These are phyloP conservation scores for Aureobasidium namibiae DNA, from an alignment of 2,329 filamentous ascomycete genomes.

Conservation along the genomic window DNA sequence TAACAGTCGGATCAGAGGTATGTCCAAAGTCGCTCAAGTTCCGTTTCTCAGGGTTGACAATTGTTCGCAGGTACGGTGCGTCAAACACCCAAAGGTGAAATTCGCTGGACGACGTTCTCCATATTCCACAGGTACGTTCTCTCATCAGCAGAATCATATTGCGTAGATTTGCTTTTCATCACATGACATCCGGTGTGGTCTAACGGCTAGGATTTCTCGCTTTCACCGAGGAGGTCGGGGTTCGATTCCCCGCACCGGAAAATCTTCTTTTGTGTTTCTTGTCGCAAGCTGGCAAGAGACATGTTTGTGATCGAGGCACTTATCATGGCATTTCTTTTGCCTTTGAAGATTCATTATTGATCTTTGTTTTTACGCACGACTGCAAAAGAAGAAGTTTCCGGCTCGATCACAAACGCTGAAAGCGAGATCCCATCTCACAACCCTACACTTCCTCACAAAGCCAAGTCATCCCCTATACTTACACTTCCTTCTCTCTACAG, in stretches of 20 bases:
- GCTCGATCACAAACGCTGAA: not conserved
- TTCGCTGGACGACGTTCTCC: slow-evolving; percentile 65
- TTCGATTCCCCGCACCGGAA: slow-evolving; percentile 21
- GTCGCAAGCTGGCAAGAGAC: not conserved
- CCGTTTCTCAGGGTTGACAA: not conserved
- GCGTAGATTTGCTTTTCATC: not conserved
- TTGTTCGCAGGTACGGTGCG: slow-evolving; percentile 47
- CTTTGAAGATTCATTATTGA: too few relatives aligned
- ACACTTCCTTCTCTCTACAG: slow-evolving; percentile 31
- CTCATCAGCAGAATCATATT: not conserved
- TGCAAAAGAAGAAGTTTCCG: not conserved
- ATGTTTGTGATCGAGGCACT: too few relatives aligned
- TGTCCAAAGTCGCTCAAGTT: slow-evolving; percentile 18
- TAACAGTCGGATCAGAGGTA: slow-evolving; percentile 58
- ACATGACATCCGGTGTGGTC: slow-evolving; percentile 10
- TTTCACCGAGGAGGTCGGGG: slow-evolving; percentile 19
- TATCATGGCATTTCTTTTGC: too few relatives aligned
- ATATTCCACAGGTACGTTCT: slow-evolving; percentile 44
- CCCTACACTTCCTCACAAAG: not conserved
- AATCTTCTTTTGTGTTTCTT: slow-evolving; percentile 2
- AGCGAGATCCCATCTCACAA: not conserved
- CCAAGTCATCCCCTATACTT: too few relatives aligned
- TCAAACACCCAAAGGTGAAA: slow-evolving; percentile 60
- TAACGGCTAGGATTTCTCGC: slow-evolving; percentile 15
- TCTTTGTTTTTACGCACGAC: not conserved